Evolutionary conservation across 2,329 filamentous ascomycete genomes (phyloP), one percentile per base, ranked within the genome.

Genomic region (Sporothrix humicola): DNA sequence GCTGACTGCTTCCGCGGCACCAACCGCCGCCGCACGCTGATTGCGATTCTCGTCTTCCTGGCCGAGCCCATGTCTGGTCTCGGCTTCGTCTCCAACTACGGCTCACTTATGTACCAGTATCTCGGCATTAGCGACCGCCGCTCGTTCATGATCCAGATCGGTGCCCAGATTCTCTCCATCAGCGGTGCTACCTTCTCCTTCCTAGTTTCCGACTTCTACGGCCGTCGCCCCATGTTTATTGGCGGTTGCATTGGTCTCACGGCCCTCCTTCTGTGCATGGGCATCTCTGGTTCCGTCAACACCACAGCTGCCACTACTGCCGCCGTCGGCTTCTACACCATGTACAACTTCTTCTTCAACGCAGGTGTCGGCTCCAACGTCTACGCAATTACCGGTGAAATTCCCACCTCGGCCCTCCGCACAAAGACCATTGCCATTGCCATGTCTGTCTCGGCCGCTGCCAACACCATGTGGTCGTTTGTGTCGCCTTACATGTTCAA

Each of bases 41-140:
- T 85, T 26, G 3, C 85, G 2, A 83, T 84, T 74, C 89, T 90
- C 79, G 88, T 89, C 4, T 91, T 72, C 23, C 1, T 61, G 42
- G 52, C 69, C 17, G 69, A 74, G 56, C 26, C 69, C 54, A 72
- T 74, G 69, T 52, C 69, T 1, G 73, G 73, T 12, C 69, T 74
- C 10, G 69, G 69, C 23, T 74, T 74, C 13, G 63, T 74, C 7
- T 7, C 26, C 50, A 52, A 26, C 17, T 74, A 74, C 63, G 69
- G 69, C 31, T 15, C 73, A 12, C 63, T 58, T 20, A 58, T 58
- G 70, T 74, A 72, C 65, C 73, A 74, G 56, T 72, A 72, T 58
- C 46, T 72, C 15, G 73, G 73, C 26, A 72, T 72, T 23, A 79
- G 78, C 56, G 81, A 81, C 0, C 71, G 74, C 1, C 79, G 78